Base-by-base conservation (phyloP, 441 rosid species). In the Melastoma candidum region DNA sequence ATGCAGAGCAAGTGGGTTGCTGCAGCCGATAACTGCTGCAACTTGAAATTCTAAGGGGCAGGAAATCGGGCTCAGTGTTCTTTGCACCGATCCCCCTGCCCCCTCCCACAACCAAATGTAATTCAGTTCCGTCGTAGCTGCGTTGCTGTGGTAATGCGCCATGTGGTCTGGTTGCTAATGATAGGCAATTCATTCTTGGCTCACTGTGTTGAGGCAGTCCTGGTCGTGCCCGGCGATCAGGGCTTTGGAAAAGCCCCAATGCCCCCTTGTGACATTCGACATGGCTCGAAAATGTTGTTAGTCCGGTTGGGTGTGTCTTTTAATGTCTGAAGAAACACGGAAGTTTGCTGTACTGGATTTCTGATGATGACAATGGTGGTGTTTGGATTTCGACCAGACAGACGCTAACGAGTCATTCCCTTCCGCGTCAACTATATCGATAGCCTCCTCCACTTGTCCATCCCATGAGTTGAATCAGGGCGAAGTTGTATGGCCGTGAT, bases 141-240 rank as follows among this genome's bases (percentile, higher is more conserved):
- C 59, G 24, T 2, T 10, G 43, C 22, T 72, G 50, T 58, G 69
- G 51, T 51, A 1, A 61, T 47, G 47, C 64, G 55, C 63, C 60
- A 46, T 3, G 5, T 59, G 48, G 61, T 64, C 72, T 65, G 88
- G 79, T 76, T 77, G 83, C 27, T 2, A 48, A 52, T 70, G 51
- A 61, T 73, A 76, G 97, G 97, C 97, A 87, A 87, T 48, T 87
- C 97, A 85, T 87, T 82, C 95, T 90, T 90, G 97, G 96, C 97
- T 90, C 81, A 68, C 22, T 26, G 56, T 60, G 25, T 59, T 50
- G 49, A 68, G 77, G 64, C 52, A n/a, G 63, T 52, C 44, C 9
- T 27, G 55, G 65, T 12, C 6, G 53, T 69, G 61, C 55, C 54
- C 48, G 68, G 59, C 29, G 2, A 54, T 17, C 22, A 17, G 22